Evolutionary conservation across 2,329 filamentous ascomycete species (phyloP), one percentile per base, ranked within the genome.

Genomic region (Aspergillus sojae): DNA sequence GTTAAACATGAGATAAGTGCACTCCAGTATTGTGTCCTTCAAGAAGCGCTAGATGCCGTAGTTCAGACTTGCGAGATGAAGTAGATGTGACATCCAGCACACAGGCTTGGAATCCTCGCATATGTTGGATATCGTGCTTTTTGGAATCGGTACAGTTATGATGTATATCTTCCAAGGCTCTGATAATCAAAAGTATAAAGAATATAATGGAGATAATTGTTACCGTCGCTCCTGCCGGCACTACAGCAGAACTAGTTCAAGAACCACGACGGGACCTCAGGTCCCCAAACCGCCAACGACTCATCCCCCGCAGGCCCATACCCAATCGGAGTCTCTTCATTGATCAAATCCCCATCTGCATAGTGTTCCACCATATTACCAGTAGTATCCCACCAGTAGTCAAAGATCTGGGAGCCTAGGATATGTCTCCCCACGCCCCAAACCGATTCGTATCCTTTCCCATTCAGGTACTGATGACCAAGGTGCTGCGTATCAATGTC

Each of bases 401-500:
- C 67, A 28, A 68, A 68, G 9, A 68, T 61, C 32, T 68, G 67
- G 9, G 63, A 65, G 5, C 67, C 67, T 3, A 68, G 60, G 4
- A 68, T 63, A 58, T 68, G 67, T 23, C 67, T 50, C 4, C 67
- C 67, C 2, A 68, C 60, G 10, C 67, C 67, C 67, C 65, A 68
- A 6, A 61, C 58, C 26, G 71, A 74, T 61, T 74, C 74, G 58
- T 84, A 85, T 0, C 76, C 78, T 62, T 83, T 81, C 11, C 74
- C 65, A 0, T 72, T 77, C 36, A 86, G 71, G 80, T 81, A 85
- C 58, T 84, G 79, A 66, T 86, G 84, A 0, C 84, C 84, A 1
- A 86, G 69, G 4, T 78, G 72, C 75, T 86, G 84, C 1, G 80
- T 81, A 62, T 86, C 84, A 57, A 83, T 83, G 64, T 85, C 82